Percentiles rank a stretch among this genome's conserved stretches.
These are phyloP conservation scores for Cladorrhinum sp. DNA, from an alignment of 2,329 filamentous ascomycete genomes.

Conservation along the genomic window DNA sequence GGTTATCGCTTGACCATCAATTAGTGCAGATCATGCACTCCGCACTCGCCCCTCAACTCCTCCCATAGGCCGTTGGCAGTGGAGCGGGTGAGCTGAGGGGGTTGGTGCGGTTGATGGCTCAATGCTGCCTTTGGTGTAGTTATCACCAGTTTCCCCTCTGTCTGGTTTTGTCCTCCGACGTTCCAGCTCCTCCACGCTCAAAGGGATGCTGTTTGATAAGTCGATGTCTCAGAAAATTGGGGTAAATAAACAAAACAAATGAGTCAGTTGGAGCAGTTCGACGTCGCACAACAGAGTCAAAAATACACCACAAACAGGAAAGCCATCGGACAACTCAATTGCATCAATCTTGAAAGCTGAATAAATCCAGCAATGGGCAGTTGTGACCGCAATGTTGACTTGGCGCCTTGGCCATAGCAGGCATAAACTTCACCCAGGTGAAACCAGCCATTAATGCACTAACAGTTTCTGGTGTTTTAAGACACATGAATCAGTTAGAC, in stretches of 20 bases:
- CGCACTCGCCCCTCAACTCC: background rate
- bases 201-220: background rate
- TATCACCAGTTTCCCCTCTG: background rate
- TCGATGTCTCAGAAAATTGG: background rate
- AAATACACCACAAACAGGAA: conserved; percentile 1
- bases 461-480: background rate
- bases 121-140: background rate
- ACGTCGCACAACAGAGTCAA: conserved; percentile 1
- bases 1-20: conserved; percentile 5
- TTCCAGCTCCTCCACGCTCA: background rate
- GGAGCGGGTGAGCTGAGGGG: background rate
- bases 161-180: background rate
- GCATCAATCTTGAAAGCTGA: background rate
- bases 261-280: conserved; percentile 4
- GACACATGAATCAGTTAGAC: background rate
- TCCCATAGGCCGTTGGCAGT: background rate
- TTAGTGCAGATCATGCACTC: conserved; percentile 13
- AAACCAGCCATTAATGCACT: background rate
- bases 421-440: background rate
- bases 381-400: background rate
- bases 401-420: background rate
- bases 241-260: background rate
- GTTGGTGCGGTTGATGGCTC: background rate
- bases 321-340: background rate
- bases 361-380: conserved; percentile 1